A percentile compares a stretch with the other conserved stretches of the same genome.
Conservation (phyloP, 371 early-diverging fungal genomes). For the Circinella umbellata region DNA sequence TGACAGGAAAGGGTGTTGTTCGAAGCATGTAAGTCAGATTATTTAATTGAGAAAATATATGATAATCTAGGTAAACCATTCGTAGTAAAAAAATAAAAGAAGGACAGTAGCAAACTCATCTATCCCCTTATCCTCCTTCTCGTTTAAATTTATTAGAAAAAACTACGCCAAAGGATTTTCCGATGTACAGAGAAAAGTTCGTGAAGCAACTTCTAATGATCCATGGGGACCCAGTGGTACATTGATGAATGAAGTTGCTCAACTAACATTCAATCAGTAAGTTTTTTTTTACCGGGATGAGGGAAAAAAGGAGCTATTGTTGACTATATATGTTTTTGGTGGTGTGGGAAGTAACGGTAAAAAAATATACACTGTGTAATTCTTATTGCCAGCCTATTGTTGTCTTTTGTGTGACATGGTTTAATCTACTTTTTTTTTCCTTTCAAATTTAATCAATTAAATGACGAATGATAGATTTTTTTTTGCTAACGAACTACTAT, state of each 20-base stretch:
- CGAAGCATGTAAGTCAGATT: constrained; percentile 48
- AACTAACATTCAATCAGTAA: constrained; percentile 86
- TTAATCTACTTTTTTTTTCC: background rate
- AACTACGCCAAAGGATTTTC: constrained; percentile 96
- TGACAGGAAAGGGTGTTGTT: constrained; percentile 55
- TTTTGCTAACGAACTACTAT: too few species aligned
- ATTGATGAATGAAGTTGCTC: constrained; percentile 90
- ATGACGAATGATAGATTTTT: background rate
- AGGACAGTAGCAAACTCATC: background rate
- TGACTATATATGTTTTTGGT: too few species aligned
- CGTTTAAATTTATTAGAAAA: constrained; percentile 67
- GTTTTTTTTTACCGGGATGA: constrained; percentile 22
- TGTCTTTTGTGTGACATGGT: background rate
- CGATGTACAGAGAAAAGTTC: constrained; percentile 94
- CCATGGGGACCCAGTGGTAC: constrained; percentile 86
- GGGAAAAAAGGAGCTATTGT: too few species aligned
- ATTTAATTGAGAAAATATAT: background rate
- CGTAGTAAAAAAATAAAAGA: background rate
- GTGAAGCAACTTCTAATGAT: constrained; percentile 95
- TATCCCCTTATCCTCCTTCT: background rate
- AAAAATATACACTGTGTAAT: too few species aligned
- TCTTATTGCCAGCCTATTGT: too few species aligned
- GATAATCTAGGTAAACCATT: background rate
- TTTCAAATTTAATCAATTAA: background rate
- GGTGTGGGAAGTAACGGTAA: too few species aligned